These are phyloP conservation scores for Trichophaea hybrida DNA, from an alignment of 2,329 filamentous ascomycete species.

Conservation along the genomic window DNA sequence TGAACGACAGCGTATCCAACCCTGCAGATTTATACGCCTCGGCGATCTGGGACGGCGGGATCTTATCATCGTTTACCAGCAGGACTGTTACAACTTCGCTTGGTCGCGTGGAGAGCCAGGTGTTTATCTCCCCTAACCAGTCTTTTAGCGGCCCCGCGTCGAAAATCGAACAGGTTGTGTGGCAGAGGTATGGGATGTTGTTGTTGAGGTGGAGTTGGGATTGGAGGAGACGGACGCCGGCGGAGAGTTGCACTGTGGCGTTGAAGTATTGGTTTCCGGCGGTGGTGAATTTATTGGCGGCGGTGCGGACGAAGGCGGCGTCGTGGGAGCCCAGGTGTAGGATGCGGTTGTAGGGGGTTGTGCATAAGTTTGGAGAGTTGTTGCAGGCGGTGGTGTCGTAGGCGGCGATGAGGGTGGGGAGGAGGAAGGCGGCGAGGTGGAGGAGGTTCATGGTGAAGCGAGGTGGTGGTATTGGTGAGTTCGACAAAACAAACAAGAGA, in stretches of 20 bases:
- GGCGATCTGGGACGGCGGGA: conserved; percentile 42
- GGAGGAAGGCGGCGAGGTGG: neutral
- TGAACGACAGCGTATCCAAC: conserved; percentile 48
- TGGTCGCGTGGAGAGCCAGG: conserved; percentile 54
- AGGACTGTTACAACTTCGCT: conserved; percentile 64
- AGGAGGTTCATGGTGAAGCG: neutral
- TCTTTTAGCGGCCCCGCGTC: conserved; percentile 51
- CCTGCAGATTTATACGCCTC: conserved; percentile 43
- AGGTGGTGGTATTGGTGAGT: no score
- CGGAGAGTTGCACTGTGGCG: conserved; percentile 53
- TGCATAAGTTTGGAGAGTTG: conserved; percentile 63
- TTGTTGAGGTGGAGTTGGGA: conserved; percentile 54
- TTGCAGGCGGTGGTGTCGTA: conserved; percentile 49
- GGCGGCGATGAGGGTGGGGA: conserved; percentile 17
- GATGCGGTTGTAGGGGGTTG: conserved; percentile 56
- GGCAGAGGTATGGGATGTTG: conserved; percentile 51
- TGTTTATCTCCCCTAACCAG: conserved; percentile 51
- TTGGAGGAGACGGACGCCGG: conserved; percentile 56
- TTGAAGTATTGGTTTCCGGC: conserved; percentile 63
- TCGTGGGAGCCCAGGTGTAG: conserved; percentile 68
- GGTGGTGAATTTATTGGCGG: conserved; percentile 45
- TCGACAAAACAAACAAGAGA: no score
- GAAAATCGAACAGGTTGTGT: conserved; percentile 50
- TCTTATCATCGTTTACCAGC: conserved; percentile 54
- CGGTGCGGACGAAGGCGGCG: conserved; percentile 54